A percentile compares a stretch with the other conserved stretches of the same genome.
These are phyloP conservation scores for Lyophyllum atratum DNA, from an alignment of 768 basidiomycete genomes.

Conservation along the genomic window DNA sequence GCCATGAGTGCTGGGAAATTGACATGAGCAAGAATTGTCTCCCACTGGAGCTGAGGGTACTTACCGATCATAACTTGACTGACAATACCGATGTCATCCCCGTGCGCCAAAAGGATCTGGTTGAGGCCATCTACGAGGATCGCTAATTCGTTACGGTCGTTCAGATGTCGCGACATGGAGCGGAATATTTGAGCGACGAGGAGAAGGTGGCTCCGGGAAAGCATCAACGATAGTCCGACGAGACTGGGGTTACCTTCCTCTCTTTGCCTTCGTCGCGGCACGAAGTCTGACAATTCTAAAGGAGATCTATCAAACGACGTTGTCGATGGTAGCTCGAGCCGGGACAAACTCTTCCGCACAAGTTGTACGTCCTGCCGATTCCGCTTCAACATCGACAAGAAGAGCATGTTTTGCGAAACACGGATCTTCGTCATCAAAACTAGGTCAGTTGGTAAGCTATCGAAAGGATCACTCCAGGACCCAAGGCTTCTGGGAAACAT, in stretches of 20 bases:
- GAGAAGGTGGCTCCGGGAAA: conserved; percentile 70
- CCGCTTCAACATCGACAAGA: conserved; percentile 62
- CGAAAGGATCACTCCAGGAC: conserved; percentile 35
- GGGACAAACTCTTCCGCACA: conserved; percentile 64
- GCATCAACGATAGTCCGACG: conserved; percentile 53
- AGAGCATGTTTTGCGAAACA: conserved; percentile 70
- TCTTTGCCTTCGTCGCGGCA: conserved; percentile 34
- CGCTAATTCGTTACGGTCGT: conserved; percentile 67
- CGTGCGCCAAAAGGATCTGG: conserved; percentile 65
- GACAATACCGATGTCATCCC: conserved; percentile 78
- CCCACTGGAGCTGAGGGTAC: conserved; percentile 18
- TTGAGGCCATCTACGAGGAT: conserved; percentile 72
- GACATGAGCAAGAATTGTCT: conserved; percentile 4
- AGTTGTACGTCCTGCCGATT: conserved; percentile 69
- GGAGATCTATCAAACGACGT: conserved; percentile 21
- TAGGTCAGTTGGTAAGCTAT: conserved; percentile 42
- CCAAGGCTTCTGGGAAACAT: conserved; percentile 61
- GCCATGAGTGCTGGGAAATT: conserved; percentile 60
- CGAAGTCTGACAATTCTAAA: conserved; percentile 48
- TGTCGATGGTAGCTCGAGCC: conserved; percentile 58
- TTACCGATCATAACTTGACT: conserved; percentile 71
- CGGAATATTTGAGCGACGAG: conserved; percentile 71
- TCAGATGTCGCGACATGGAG: conserved; percentile 70
- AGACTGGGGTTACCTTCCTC: conserved; percentile 23
- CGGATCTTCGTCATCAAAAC: conserved; percentile 64